Base-by-base conservation (phyloP, 768 basidiomycete species). In the Porpolomopsis calyptriformis region DNA sequence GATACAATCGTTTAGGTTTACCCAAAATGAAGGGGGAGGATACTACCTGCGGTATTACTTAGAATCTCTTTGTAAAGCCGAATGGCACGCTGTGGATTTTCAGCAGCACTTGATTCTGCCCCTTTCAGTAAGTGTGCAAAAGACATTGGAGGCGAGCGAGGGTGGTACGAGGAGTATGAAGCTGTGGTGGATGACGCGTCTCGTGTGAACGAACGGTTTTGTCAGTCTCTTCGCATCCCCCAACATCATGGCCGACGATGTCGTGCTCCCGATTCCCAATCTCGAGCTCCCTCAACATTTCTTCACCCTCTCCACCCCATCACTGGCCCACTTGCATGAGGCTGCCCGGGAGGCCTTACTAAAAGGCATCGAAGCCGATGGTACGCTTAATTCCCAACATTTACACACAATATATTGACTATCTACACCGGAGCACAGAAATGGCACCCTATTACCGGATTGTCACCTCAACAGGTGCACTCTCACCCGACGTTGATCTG, bases 201-300 rank as follows among this genome's bases (percentile, higher is more conserved):
- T 53, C 52, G 52, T 46, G 49, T 60, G 66, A 64, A 59, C 57
- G 61, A 66, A 22, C 8, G 33, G 19, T 26, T 20, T 27, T 44
- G 39, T 45, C 31, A 12, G 16, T 44, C 46, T 45, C 47, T 52
- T 52, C 53, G 50, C 56, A 49, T 37, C 49, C 46, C 29, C 31
- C 12, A 47, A 51, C 47, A 55, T 52, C 44, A 91, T 92, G 88
- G 76, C 87, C 44, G 86, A 94, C 62, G 88, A 93, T 52, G 66
- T 77, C 11, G 78, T 92, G 2, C 73, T 87, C 31, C 89, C 89
- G 0, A 83, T 87, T 50, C 93, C 92, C 19, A 93, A 96, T 60
- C 78, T 92, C 46, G 67, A 72, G 9, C 73, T 94, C 14, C 74
- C 92, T 0, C 85, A 94, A 55, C 76, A 83, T 57, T 68, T 84